Evolutionary conservation across 1,284 basidiomycete genomes (phyloP).

Genomic region (Pisolithus thermaeus): DNA sequence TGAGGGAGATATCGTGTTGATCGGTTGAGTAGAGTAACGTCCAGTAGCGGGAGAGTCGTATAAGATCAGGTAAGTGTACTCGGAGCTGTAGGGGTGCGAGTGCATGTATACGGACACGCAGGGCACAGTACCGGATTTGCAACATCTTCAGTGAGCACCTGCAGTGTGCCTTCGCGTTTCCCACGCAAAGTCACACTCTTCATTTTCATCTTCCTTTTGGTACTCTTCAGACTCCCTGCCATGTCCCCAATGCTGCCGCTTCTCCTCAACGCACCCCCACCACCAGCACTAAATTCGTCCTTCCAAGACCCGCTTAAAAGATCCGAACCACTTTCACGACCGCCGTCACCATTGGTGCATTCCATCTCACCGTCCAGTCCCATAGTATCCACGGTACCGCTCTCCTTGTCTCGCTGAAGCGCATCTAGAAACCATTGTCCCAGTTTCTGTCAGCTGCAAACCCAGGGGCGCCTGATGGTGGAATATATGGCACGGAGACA

Average conservation of each 20-base stretch:
- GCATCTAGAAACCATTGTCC: conserved; percentile 50
- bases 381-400: neutral
- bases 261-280: neutral
- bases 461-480: conserved; percentile 75
- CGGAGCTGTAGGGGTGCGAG: conserved; percentile 48
- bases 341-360: neutral
- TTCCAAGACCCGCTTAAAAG: neutral
- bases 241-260: neutral
- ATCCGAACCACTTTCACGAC: neutral
- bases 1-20: conserved; percentile 90
- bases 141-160: no score
- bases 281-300: neutral
- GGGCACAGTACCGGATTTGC: no score
- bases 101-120: no score
- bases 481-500: conserved; percentile 48
- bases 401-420: conserved; percentile 25
- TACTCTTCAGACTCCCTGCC: conserved; percentile 6
- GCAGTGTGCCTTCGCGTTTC: no score
- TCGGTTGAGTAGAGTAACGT: conserved; percentile 88
- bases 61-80: conserved; percentile 70
- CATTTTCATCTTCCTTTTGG: conserved; percentile 9
- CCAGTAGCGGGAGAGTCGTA: conserved; percentile 79
- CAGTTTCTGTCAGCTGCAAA: conserved; percentile 57
- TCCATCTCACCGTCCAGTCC: conserved; percentile 7
- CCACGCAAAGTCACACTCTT: conserved; percentile 32